Percentiles rank a stretch among this genome's conserved stretches.
Conservation (phyloP, 768 basidiomycete species). For the Auriscalpium orientale region DNA sequence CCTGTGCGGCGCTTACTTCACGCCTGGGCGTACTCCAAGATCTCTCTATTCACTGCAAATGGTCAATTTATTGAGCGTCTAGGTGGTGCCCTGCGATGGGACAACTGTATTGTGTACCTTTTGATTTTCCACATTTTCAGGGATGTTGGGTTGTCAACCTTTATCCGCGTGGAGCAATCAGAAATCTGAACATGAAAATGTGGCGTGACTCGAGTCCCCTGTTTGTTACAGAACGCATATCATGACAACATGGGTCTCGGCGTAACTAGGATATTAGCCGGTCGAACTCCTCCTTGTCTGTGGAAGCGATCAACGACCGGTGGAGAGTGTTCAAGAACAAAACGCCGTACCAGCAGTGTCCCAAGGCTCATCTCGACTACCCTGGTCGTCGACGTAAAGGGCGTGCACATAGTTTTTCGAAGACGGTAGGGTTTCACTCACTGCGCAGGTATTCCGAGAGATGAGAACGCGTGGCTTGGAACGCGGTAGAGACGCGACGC, state of each 20-base stretch:
- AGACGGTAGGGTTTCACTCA: slow-evolving; percentile 91
- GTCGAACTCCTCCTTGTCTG: slow-evolving; percentile 96
- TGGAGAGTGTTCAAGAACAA: slow-evolving; percentile 7
- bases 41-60: slow-evolving; percentile 85
- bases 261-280: slow-evolving; percentile 88
- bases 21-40: slow-evolving; percentile 87
- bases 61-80: neutral
- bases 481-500: slow-evolving; percentile 23
- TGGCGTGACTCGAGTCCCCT: slow-evolving; percentile 18
- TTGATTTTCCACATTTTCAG: slow-evolving; percentile 92
- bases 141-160: slow-evolving; percentile 90
- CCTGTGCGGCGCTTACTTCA: slow-evolving; percentile 53
- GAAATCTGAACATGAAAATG: neutral
- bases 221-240: slow-evolving; percentile 93
- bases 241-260: slow-evolving; percentile 95
- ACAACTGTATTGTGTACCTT: slow-evolving; percentile 44
- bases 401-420: slow-evolving; percentile 98
- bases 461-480: neutral
- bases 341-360: slow-evolving; percentile 80
- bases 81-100: neutral
- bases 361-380: slow-evolving; percentile 91
- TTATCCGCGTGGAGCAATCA: slow-evolving; percentile 8
- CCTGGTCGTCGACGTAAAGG: slow-evolving; percentile 77
- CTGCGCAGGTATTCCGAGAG: slow-evolving; percentile 28
- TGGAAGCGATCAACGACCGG: slow-evolving; percentile 17